Evolutionary conservation across 2,329 filamentous ascomycete species (phyloP), one percentile per base, ranked within the genome.

Genomic region (Pseudogymnoascus sp.): DNA sequence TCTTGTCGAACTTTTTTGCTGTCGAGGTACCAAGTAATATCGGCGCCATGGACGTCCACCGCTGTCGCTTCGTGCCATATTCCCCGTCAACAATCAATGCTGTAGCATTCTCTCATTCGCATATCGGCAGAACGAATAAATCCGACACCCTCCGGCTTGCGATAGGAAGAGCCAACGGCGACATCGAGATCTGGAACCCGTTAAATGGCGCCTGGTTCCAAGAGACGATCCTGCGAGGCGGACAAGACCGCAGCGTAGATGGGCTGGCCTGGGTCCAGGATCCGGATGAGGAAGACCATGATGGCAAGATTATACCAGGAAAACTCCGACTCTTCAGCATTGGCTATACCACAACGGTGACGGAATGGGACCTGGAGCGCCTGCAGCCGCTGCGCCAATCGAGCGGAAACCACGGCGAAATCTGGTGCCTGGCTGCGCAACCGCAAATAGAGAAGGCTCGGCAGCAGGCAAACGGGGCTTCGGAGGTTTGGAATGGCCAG

Each of bases 121-220:
- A 80, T 64, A 75, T 77, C 66, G 74, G 74, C 67, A 78, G 81
- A 70, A 75, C 76, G 60, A 79, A 73, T 69, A 81, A 76, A 69
- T 80, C 82, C 21, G 83, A 80, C 65, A 85, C 81, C 61, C 81
- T 91, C 62, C 86, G 92, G 68, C 83, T 97, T 62, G 94, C 94
- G 1, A 84, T 99, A 69, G 94, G 94, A 64, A 88, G 94, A 68
- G 89, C 91, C 63, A 97, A 97, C 74, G 94, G 94, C 69, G 91
- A 96, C 72, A 94, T 99, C 69, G 94, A 99, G 77, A 92, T 99
- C 67, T 99, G 94, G 94, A 96, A 96, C 74, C 92, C 93, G 2
- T 78, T 87, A 61, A 84, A 84, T 66, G 73, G 73, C 58, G 79
- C 82, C 65, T 99, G 94, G 94, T 83, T 91, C 66, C 94, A 97